phyloP scores from a whole-genome alignment of 2,329 filamentous ascomycete genomes.

The Trichoderma breve region DNA sequence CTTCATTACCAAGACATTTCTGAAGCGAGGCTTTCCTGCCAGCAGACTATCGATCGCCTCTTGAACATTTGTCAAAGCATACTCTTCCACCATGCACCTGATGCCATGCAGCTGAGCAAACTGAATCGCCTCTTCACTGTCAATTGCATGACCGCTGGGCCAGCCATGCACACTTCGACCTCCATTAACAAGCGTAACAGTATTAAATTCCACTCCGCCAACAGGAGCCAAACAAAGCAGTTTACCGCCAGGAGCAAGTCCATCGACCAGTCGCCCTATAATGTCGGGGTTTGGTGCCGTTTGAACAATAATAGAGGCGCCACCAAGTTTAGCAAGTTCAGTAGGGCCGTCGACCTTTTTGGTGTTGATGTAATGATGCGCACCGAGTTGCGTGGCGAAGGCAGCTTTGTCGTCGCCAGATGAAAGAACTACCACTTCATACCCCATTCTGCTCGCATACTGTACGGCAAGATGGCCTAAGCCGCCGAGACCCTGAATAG shows the following conservation, averaged over 20 bases:
- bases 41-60: neutral
- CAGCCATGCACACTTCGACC: neutral
- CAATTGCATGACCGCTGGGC: neutral
- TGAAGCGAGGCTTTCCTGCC: neutral
- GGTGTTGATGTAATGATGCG: constrained; percentile 50
- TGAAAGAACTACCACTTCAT: constrained; percentile 65
- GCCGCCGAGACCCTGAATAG: constrained; percentile 39
- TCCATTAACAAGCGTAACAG: neutral
- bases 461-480: neutral
- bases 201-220: constrained; percentile 28
- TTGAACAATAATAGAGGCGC: constrained; percentile 59
- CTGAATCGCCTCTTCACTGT: neutral
- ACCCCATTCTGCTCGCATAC: constrained; percentile 66
- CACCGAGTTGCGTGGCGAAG: constrained; percentile 55
- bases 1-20: neutral
- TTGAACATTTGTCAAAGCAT: neutral
- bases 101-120: neutral
- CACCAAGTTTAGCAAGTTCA: constrained; percentile 56
- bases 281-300: constrained; percentile 61
- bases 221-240: constrained; percentile 57
- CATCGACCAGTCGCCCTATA: constrained; percentile 52
- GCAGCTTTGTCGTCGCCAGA: constrained; percentile 64
- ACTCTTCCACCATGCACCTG: neutral
- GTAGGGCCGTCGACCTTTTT: constrained; percentile 48
- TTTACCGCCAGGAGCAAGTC: constrained; percentile 55